These are phyloP conservation scores for Hypoxylon cercidicola DNA, from an alignment of 495 filamentous ascomycete species.

Conservation along the genomic window DNA sequence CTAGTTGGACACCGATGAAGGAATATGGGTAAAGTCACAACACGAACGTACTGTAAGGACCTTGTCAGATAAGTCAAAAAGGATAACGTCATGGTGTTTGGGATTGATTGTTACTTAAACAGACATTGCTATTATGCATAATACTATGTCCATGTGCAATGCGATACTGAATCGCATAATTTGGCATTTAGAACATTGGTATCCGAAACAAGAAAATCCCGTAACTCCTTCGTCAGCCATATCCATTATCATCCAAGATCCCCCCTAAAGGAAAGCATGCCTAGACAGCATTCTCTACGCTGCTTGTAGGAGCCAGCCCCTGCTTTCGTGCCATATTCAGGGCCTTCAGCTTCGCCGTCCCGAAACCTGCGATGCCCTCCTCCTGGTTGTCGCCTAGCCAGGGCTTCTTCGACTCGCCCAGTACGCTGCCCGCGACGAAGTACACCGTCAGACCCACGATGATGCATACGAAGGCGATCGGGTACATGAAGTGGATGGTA, in stretches of 20 bases:
- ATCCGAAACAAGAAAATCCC: neutral
- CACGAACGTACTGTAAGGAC: too few species aligned
- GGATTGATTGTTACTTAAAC: too few species aligned
- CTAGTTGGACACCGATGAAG: too few species aligned
- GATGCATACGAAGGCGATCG: constrained; percentile 92
- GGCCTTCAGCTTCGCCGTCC: constrained; percentile 86
- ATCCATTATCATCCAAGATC: neutral
- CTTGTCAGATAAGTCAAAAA: too few species aligned
- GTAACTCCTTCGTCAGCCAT: constrained; percentile 4
- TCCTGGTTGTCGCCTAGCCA: constrained; percentile 92
- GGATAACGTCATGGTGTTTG: too few species aligned
- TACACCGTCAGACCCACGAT: constrained; percentile 85
- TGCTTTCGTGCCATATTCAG: constrained; percentile 62
- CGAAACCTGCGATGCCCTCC: constrained; percentile 79
- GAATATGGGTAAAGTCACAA: too few species aligned
- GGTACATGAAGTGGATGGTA: constrained; percentile 88
- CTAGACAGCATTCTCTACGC: constrained; percentile 15
- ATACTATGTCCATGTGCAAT: too few species aligned
- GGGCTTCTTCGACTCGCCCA: constrained; percentile 94
- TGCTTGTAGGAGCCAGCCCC: constrained; percentile 30
- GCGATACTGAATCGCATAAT: too few species aligned
- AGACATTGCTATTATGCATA: too few species aligned
- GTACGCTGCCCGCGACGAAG: constrained; percentile 75
- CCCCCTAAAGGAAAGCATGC: neutral
- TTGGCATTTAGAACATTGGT: too few species aligned